A percentile compares a stretch with the other conserved stretches of the same genome.
Conservation (phyloP, 805 yeast genomes). For the Priceomyces carsonii region DNA sequence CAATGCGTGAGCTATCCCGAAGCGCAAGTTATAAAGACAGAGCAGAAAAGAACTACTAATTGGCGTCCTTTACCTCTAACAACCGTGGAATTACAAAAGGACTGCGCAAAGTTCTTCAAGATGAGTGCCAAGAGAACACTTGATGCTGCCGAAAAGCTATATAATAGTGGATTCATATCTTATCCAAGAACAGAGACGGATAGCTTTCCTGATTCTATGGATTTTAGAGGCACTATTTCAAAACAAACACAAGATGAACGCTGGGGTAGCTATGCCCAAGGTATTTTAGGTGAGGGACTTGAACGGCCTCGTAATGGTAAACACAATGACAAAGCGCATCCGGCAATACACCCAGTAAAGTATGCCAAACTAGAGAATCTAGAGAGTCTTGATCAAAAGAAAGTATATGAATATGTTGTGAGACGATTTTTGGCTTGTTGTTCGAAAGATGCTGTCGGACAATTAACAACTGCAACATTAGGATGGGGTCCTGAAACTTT, state of each 20-base stretch:
- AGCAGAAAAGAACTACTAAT: conserved; percentile 66
- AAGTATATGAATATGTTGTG: conserved; percentile 83
- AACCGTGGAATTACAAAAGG: conserved; percentile 89
- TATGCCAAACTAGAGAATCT: conserved; percentile 35
- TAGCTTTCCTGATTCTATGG: conserved; percentile 74
- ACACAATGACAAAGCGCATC: conserved; percentile 94
- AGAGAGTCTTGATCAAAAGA: conserved; percentile 49
- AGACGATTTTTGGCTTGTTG: conserved; percentile 90
- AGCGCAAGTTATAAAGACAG: conserved; percentile 54
- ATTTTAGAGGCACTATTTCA: conserved; percentile 59
- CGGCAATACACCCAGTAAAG: conserved; percentile 91
- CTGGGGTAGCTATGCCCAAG: conserved; percentile 76
- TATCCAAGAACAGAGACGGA: conserved; percentile 99
- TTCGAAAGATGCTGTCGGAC: conserved; percentile 86
- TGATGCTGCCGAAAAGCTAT: conserved; percentile 77
- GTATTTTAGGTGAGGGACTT: conserved; percentile 44
- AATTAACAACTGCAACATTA: conserved; percentile 57
- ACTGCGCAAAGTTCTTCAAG: conserved; percentile 72
- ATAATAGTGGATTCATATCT: conserved; percentile 82
- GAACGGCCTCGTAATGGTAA: conserved; percentile 75
- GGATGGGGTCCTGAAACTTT: conserved; percentile 82
- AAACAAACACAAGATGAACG: conserved; percentile 53
- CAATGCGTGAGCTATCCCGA: conserved; percentile 53
- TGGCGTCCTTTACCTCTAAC: conserved; percentile 89
- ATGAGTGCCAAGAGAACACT: conserved; percentile 80